phyloP scores from a whole-genome alignment of 1,139 yeast species.

The Maudiozyma humilis region DNA sequence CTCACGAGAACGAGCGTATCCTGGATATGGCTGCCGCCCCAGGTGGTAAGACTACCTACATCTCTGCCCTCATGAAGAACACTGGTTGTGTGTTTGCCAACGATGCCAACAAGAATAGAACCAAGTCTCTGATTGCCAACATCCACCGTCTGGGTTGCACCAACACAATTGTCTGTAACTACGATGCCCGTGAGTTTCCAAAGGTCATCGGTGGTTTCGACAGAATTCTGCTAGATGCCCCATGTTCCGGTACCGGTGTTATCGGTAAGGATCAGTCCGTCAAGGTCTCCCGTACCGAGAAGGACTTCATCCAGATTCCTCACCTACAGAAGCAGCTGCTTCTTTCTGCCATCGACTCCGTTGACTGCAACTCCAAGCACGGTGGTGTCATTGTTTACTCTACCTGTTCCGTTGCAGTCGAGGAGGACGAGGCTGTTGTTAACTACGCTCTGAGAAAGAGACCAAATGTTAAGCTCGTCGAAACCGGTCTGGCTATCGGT shows the following conservation, averaged over 20 bases:
- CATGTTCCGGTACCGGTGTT: constrained; percentile 99
- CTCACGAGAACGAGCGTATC: constrained; percentile 90
- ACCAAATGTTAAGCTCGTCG: constrained; percentile 92
- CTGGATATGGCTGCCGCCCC: constrained; percentile 99
- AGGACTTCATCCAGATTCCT: constrained; percentile 94
- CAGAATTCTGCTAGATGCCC: constrained; percentile 91
- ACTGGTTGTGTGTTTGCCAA: constrained; percentile 97
- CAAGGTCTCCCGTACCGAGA: constrained; percentile 87
- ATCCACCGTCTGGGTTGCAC: constrained; percentile 95
- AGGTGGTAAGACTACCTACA: constrained; percentile 97
- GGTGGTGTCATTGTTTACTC: constrained; percentile 96
- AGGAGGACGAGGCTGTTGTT: constrained; percentile 97
- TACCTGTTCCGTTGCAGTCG: constrained; percentile 96
- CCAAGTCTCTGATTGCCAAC: constrained; percentile 92
- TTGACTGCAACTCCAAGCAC: constrained; percentile 80
- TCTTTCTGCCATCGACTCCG: constrained; percentile 93
- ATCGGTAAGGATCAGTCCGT: constrained; percentile 96
- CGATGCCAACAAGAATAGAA: constrained; percentile 92
- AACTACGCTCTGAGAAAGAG: constrained; percentile 94
- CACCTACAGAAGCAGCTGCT: constrained; percentile 91
- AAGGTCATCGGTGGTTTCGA: constrained; percentile 98
- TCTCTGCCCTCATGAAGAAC: constrained; percentile 94
- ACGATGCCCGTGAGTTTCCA: constrained; percentile 98
- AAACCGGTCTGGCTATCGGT: constrained; percentile 89
- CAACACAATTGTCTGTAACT: constrained; percentile 92